These are phyloP conservation scores for Mortierella polycephala DNA, from an alignment of 371 early-diverging fungal genomes.

Conservation along the genomic window DNA sequence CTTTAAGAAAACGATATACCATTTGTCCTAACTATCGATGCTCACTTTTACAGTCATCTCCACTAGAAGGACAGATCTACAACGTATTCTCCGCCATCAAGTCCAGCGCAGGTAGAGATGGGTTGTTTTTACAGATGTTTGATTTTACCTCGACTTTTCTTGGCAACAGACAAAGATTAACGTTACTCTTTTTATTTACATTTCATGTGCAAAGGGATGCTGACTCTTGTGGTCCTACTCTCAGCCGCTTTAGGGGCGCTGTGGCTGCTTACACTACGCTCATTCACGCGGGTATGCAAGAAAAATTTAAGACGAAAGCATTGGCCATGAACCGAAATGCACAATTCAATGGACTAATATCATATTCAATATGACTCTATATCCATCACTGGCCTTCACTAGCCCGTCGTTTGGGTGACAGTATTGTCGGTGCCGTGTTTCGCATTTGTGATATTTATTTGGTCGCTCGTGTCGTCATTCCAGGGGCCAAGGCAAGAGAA, in stretches of 20 bases:
- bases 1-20: too few species aligned
- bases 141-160: not conserved
- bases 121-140: not conserved
- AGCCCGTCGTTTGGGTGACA: constrained; percentile 75
- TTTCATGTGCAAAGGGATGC: constrained; percentile 53
- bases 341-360: not conserved
- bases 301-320: not conserved
- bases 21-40: not conserved
- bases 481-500: constrained; percentile 56
- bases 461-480: constrained; percentile 64
- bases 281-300: constrained; percentile 62
- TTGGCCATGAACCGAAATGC: not conserved
- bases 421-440: constrained; percentile 66
- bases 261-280: constrained; percentile 64
- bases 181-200: not conserved
- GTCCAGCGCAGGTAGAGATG: constrained; percentile 63
- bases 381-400: not conserved
- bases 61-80: constrained; percentile 47
- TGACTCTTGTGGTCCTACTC: constrained; percentile 59
- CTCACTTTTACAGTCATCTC: constrained; percentile 27
- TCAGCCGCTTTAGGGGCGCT: constrained; percentile 62
- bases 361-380: not conserved
- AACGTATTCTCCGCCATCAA: constrained; percentile 65
- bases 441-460: constrained; percentile 65
- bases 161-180: constrained; percentile 1